These are phyloP conservation scores for Trichoderma orchidacearum DNA, from an alignment of 495 filamentous ascomycete species.

Conservation along the genomic window DNA sequence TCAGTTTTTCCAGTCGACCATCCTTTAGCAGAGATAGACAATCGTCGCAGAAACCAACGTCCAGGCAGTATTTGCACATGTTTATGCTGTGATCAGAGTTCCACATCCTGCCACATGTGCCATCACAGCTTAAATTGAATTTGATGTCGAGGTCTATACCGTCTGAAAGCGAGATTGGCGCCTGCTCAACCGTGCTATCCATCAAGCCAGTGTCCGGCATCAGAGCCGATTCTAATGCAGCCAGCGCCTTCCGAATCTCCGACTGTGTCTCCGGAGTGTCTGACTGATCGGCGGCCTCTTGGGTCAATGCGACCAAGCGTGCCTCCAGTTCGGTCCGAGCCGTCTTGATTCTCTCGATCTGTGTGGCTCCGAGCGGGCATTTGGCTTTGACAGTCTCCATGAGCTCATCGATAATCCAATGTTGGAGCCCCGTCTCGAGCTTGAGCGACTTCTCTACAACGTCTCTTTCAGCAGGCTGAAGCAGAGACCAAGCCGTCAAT, in stretches of 20 bases:
- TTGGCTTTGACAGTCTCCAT: neutral
- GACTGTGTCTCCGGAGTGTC: neutral
- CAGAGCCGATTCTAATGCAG: neutral
- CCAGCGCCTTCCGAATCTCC: neutral
- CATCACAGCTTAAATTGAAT: neutral
- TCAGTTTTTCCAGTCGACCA: neutral
- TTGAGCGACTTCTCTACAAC: neutral
- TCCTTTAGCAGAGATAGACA: constrained; percentile 6
- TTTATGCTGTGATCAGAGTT: constrained; percentile 6
- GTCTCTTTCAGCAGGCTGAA: neutral
- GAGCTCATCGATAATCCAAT: neutral
- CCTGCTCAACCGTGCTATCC: neutral
- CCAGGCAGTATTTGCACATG: constrained; percentile 9
- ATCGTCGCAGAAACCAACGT: constrained; percentile 10
- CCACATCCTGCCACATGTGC: constrained; percentile 6
- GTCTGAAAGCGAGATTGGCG: neutral
- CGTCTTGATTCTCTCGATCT: neutral
- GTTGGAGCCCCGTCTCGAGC: neutral
- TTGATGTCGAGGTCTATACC: neutral
- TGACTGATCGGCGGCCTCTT: neutral
- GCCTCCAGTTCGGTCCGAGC: neutral
- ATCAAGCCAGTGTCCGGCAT: neutral
- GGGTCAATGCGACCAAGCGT: neutral
- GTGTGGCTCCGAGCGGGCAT: neutral
- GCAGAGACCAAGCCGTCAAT: neutral